Conservation (phyloP, 129 eudicot species). For the Helianthus tuberosus region DNA sequence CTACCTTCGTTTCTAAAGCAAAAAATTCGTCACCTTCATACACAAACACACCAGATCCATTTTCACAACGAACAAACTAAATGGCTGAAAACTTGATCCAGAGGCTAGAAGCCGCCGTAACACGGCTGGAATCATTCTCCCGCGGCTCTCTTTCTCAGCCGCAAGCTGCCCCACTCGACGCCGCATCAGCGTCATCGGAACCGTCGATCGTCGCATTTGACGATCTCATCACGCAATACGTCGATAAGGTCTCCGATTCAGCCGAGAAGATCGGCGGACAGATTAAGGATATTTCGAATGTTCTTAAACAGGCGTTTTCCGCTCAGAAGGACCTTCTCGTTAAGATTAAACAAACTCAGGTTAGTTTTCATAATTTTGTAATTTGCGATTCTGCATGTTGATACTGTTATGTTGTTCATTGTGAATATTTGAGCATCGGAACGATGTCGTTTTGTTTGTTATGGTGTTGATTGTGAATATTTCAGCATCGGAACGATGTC, state of each 20-base stretch:
- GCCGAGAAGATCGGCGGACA: constrained; percentile 88
- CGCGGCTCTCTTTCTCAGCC: constrained; percentile 34
- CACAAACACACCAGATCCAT: constrained; percentile 62
- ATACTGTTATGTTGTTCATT: no score
- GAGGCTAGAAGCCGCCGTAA: constrained; percentile 79
- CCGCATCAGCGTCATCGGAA: constrained; percentile 59
- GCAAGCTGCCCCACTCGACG: constrained; percentile 31
- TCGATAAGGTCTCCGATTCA: constrained; percentile 53
- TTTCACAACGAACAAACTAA: constrained; percentile 12
- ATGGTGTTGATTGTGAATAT: no score
- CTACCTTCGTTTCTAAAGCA: constrained; percentile 16
- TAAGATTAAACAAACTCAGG: constrained; percentile 80
- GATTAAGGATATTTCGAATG: constrained; percentile 64
- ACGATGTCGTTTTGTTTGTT: no score
- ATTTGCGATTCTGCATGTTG: background rate
- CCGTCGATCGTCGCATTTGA: constrained; percentile 81
- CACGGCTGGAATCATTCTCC: constrained; percentile 75
- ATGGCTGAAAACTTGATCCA: constrained; percentile 81
- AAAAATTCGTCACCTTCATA: constrained; percentile 25
- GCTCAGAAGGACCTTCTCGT: constrained; percentile 79
- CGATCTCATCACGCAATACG: constrained; percentile 55
- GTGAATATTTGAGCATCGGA: no score
- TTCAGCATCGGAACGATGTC: no score
- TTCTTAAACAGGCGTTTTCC: constrained; percentile 58
- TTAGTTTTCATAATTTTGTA: constrained; percentile 15